Base-by-base conservation (phyloP, 371 early-diverging fungal species). In the Mucor mucedo region DNA sequence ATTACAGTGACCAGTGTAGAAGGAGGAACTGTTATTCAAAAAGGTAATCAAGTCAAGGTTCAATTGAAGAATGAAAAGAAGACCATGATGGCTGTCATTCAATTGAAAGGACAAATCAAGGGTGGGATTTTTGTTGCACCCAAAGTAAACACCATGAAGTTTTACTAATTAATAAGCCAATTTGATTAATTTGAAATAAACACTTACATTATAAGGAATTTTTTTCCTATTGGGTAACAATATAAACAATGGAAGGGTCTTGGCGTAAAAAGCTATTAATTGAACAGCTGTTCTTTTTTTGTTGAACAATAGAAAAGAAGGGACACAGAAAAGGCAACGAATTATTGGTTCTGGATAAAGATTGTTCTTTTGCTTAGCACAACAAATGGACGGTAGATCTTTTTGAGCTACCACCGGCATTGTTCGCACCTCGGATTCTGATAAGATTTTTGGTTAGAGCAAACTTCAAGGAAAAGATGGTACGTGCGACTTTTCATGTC, bases 41-140 rank as follows among this genome's bases (percentile, higher is more conserved):
- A 27, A 13, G 77, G 71, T 32, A 70, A 57, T 27, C 49, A 28
- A 1, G 79, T 74, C 14, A 58, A 42, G 4, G 38, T 76, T 13
- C 60, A 66, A 27, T 35, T 71, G 42, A 57, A 56, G n/a, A 71
- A 70, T 38, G 58, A 63, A 9, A 62, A 60, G 16, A 58, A 69
- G 52, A 60, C 70, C 48, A 76, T 75, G 74, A 21, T 66, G 0
- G 28, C 69, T 11, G 54, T 76, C 9, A 56, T 74, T n/a, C 33
- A 41, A 1, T 48, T 77, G 33, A 30, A 56, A 9, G 80, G 80
- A 21, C 40, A 59, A 5, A 40, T 73, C 7, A 16, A 62, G 2
- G 33, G 41, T 38, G 30, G 30, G 27, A 59, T 77, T 14, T 73
- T 80, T 66, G 55, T 67, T 39, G 74, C 74, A 14, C 76, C 78